Evolutionary conservation across 306 rosid genomes (phyloP), one percentile per base, ranked within the genome.

Genomic region (Castanospermum australe): DNA sequence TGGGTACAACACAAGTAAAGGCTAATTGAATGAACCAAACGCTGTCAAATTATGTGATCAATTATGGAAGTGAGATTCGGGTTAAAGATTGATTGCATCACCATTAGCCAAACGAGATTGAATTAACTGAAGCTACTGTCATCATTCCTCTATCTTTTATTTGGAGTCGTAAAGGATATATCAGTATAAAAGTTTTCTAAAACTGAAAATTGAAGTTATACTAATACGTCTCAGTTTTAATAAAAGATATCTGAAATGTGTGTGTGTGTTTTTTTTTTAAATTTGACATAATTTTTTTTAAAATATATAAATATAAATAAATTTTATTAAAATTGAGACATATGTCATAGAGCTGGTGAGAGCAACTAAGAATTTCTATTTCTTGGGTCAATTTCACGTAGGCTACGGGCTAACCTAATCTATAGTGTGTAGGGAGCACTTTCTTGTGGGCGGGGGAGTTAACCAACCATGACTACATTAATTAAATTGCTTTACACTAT

Each of bases 391-490:
- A 61, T 65, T 79, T 68, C 76, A 77, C 61, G 76, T 14, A 62
- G 5, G 60, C 38, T 8, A 48, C 10, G 54, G 5, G 60, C 38
- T 59, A 11, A 28, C 32, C 32, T 28, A 28, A 28, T 28, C 32
- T n/a, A n/a, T n/a, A 28, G 3, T 42, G 28, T 8, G 39, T 3
- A 65, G 54, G 41, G 47, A 2, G 63, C 17, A 39, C 5, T 18
- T 41, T 42, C 5, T 15, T 11, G 36, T 32, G 78, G 56, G 65
- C 0, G 15, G 54, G 75, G 54, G 67, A 55, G 47, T 32, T 77
- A 59, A 64, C 63, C 48, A 71, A 62, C 85, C 63, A 57, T 75
- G 83, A 36, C 25, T 5, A 68, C 79, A 87, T 70, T 82, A 76
- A 79, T 38, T 82, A 74, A 32, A 28, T 17, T 61, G 71, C 67